Percentiles rank a stretch among this genome's conserved stretches.
Evolutionary conservation across 148 eudicot species (phyloP).

Genomic region (Rhododendron simsii): DNA sequence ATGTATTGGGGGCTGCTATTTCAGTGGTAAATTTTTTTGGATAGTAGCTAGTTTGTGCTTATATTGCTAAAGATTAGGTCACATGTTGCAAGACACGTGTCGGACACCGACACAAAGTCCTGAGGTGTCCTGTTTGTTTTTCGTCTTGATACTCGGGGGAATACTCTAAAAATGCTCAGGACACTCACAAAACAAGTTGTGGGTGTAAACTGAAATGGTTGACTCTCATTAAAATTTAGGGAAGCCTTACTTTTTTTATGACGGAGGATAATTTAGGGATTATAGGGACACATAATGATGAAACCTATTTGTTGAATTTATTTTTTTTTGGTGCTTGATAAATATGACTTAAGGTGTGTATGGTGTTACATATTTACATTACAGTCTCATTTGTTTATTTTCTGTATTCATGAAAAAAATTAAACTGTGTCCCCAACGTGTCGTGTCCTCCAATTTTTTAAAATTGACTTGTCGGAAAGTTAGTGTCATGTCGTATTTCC

Average conservation of each 20-base stretch:
- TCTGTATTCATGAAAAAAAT: background rate
- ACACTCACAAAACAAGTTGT: background rate
- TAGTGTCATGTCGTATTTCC: background rate
- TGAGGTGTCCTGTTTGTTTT: background rate
- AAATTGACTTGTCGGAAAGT: background rate
- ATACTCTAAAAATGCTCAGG: background rate
- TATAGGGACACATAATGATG: background rate
- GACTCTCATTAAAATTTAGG: background rate
- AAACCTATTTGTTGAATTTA: background rate
- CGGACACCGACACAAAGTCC: background rate
- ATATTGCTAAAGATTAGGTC: background rate
- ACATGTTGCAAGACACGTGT: background rate
- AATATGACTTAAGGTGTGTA: too few species aligned
- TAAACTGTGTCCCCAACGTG: background rate
- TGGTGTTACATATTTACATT: too few species aligned
- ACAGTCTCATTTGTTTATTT: too few species aligned
- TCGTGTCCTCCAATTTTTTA: background rate
- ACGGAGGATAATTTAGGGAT: background rate
- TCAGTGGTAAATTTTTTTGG: background rate
- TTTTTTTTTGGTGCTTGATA: too few species aligned
- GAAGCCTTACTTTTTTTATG: background rate
- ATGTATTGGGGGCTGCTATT: background rate
- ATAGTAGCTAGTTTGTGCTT: background rate
- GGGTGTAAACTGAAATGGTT: background rate
- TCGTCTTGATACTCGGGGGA: background rate